A percentile compares a stretch with the other conserved stretches of the same genome.
Conservation (phyloP, 1,139 yeast species). For the Yamadazyma aaseri region DNA sequence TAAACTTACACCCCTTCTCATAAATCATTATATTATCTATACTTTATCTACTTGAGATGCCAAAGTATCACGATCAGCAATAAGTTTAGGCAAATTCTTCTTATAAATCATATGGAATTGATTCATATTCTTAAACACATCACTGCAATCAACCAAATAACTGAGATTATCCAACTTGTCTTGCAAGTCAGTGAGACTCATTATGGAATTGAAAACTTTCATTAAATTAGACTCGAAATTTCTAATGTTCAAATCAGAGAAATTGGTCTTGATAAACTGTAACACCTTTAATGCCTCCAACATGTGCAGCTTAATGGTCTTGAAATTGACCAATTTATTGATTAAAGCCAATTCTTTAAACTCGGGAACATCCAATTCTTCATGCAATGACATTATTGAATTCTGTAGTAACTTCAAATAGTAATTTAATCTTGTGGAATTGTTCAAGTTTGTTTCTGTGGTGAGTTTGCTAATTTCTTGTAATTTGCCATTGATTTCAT, state of each 20-base stretch:
- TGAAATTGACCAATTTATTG: constrained; percentile 42
- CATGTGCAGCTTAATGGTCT: constrained; percentile 44
- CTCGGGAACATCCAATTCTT: constrained; percentile 37
- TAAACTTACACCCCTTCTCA: no score
- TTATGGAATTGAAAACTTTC: constrained; percentile 14
- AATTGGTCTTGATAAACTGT: constrained; percentile 29
- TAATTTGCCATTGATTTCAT: constrained; percentile 25
- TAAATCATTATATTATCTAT: no score
- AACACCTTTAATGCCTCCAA: constrained; percentile 44
- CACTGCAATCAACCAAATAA: constrained; percentile 44
- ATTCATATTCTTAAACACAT: constrained; percentile 51
- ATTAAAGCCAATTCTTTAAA: constrained; percentile 30
- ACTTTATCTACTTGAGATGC: no score
- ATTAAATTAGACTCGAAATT: constrained; percentile 16
- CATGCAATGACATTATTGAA: constrained; percentile 53
- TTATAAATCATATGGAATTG: constrained; percentile 49
- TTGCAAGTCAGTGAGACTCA: constrained; percentile 16
- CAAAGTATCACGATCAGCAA: constrained; percentile 8
- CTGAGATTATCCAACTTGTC: constrained; percentile 36
- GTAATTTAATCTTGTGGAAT: constrained; percentile 55
- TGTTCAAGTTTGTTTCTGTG: constrained; percentile 9
- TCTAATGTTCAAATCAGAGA: constrained; percentile 10
- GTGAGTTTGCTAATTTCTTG: constrained; percentile 15
- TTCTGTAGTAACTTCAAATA: constrained; percentile 59
- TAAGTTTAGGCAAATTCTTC: constrained; percentile 32